These are phyloP conservation scores for Xylaria sp. DNA, from an alignment of 2,329 filamentous ascomycete genomes.

Conservation along the genomic window DNA sequence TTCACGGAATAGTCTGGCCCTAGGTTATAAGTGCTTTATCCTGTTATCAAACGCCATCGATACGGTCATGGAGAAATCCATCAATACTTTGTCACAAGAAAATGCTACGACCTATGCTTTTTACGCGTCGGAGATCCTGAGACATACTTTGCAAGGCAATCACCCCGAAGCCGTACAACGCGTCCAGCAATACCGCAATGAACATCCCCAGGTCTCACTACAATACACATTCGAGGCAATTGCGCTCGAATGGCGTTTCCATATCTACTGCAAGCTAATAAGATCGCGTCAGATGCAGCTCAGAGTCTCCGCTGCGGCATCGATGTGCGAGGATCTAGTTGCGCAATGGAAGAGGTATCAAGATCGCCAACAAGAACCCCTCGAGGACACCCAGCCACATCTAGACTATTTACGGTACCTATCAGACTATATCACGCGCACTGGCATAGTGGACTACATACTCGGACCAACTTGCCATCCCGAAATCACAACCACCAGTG, in stretches of 20 bases:
- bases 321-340: conserved; percentile 78
- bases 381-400: conserved; percentile 47
- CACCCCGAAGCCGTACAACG: conserved; percentile 52
- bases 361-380: conserved; percentile 56
- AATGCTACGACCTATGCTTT: conserved; percentile 54
- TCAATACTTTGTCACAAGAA: conserved; percentile 63
- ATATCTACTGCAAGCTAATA: conserved; percentile 76
- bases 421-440: conserved; percentile 74
- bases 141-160: conserved; percentile 53
- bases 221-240: conserved; percentile 62
- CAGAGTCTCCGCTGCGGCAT: conserved; percentile 80
- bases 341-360: conserved; percentile 70
- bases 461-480: conserved; percentile 92
- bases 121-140: conserved; percentile 59
- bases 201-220: conserved; percentile 54
- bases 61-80: conserved; percentile 65
- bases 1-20: conserved; percentile 51
- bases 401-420: conserved; percentile 70
- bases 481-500: conserved; percentile 83
- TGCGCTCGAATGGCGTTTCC: conserved; percentile 75
- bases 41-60: conserved; percentile 57
- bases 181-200: conserved; percentile 50
- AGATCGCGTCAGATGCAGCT: conserved; percentile 91
- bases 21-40: conserved; percentile 58
- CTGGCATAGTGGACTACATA: conserved; percentile 84